Evolutionary conservation across 1,284 basidiomycete species (phyloP), one percentile per base, ranked within the genome.

Genomic region (Singerocomus inundabilis): DNA sequence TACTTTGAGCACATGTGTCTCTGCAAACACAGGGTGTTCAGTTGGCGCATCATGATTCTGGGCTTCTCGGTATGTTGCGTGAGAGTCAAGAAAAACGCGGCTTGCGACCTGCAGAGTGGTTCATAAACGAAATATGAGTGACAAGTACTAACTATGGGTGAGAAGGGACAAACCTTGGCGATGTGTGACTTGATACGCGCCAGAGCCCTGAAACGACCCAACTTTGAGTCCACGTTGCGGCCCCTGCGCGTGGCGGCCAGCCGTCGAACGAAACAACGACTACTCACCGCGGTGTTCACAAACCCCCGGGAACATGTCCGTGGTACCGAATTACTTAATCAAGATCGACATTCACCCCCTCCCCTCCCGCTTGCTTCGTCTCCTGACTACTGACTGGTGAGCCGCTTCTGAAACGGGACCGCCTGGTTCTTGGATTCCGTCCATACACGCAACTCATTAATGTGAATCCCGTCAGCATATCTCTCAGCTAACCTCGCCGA

Each of bases 31-130:
- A 67, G 55, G 66, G 63, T 66, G 51, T 50, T 38, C 41, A 60
- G 46, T 32, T 44, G 54, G 52, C 58, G 54, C 61, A 68, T 67
- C 62, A 46, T 62, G 56, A 48, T 53, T 64, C 66, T 57, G 52
- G 56, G 42, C 57, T 68, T 68, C 57, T 67, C 61, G 55, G 54
- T 66, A 63, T 64, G 65, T 64, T 67, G 62, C 61, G 66, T 65
- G 64, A 63, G 65, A 62, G 66, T 68, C 66, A 68, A 60, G 49
- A 67, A 64, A 64, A 64, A 64, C 64, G 63, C 62, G 63, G 60
- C 44, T 34, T 63, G 58, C 44, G 54, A 68, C 48, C 61, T 54
- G 66, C 65, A 55, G 49, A 48, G 32, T 26, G 48, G 54, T 54
- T 65, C 48, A 63, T 62, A 46, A 55, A 63, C 53, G 43, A 52